Evolutionary conservation across 1,139 yeast species (phyloP), one percentile per base, ranked within the genome.

Genomic region (Meyerozyma smithsonii): DNA sequence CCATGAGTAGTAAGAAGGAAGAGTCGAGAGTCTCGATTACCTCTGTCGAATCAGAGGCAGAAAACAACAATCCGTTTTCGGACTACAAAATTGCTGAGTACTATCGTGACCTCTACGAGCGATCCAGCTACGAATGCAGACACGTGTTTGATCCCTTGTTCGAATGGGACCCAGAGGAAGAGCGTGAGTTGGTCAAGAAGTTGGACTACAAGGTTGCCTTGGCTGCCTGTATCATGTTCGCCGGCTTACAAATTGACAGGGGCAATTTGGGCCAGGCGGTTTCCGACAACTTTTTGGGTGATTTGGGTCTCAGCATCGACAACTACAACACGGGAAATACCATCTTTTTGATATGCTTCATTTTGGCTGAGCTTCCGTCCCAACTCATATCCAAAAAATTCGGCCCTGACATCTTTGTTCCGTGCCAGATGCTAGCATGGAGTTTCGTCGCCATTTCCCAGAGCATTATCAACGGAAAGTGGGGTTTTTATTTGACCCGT

Each of bases 111-210:
- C 28, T 71, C 5, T 74, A 75, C 48, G 76, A 74, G 25, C 47
- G 54, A 1, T 55, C 69, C 8, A 35, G 62, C 18, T 76, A 75
- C 45, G 81, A 76, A 45, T 69, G 74, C 40, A 56, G 69, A 11
- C 55, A 57, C 28, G 61, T 62, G 3, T 54, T 58, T 32, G 61
- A 57, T 36, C 58, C 61, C 2, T 49, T 51, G 4, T 44, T 54
- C 32, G 46, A 46, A 8, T 58, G 63, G 63, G 44, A 56, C 2
- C 37, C 32, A 12, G 46, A 44, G 12, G 62, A 58, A 36, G 62
- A 58, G 17, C 37, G 38, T n/a, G 41, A 47, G 35, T 41, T 62
- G 12, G 42, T 54, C 6, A 39, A 55, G 32, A 61, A 58, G 36
- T 46, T 58, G 21, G 60, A 63, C 42, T 46, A 48, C 42, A 47